These are phyloP conservation scores for Phytophthora fragariae DNA, from an alignment of 352 stramenopile genomes.

Conservation along the genomic window DNA sequence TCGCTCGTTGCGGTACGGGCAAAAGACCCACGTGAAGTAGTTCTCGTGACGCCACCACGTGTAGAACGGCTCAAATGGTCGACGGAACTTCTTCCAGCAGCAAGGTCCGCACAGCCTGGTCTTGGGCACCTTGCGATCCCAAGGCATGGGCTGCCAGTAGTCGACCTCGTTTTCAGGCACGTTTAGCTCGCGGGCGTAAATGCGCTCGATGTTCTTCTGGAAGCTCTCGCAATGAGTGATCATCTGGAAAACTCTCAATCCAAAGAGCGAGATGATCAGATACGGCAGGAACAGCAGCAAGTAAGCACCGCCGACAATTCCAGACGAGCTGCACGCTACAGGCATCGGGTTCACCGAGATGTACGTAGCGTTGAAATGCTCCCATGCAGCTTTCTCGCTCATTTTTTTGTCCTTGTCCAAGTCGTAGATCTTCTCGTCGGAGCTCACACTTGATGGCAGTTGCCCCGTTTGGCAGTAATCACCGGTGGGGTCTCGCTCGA, in stretches of 20 bases:
- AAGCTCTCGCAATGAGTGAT: conserved; percentile 64
- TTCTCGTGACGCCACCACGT: conserved; percentile 83
- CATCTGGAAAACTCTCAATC: conserved; percentile 73
- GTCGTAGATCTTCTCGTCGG: conserved; percentile 53
- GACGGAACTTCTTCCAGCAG: conserved; percentile 74
- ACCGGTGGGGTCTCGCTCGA: conserved; percentile 40
- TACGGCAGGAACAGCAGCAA: conserved; percentile 71
- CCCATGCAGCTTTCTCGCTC: conserved; percentile 13
- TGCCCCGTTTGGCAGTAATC: conserved; percentile 50
- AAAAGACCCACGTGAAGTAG: conserved; percentile 83
- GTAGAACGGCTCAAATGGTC: conserved; percentile 72
- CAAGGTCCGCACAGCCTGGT: conserved; percentile 64
- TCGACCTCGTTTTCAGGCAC: conserved; percentile 72
- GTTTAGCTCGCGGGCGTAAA: conserved; percentile 59
- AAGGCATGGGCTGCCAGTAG: conserved; percentile 77
- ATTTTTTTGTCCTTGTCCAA: conserved; percentile 40
- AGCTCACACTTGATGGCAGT: conserved; percentile 49
- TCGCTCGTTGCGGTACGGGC: conserved; percentile 70
- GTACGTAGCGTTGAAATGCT: conserved; percentile 39
- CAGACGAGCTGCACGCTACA: conserved; percentile 55
- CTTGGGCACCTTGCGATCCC: conserved; percentile 79
- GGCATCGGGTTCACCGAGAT: conserved; percentile 74
- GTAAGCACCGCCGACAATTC: conserved; percentile 51
- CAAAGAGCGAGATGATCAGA: conserved; percentile 58
- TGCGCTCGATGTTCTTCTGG: conserved; percentile 64